Evolutionary conservation across 1,139 yeast species (phyloP).

Genomic region (Taiozyma sp.): DNA sequence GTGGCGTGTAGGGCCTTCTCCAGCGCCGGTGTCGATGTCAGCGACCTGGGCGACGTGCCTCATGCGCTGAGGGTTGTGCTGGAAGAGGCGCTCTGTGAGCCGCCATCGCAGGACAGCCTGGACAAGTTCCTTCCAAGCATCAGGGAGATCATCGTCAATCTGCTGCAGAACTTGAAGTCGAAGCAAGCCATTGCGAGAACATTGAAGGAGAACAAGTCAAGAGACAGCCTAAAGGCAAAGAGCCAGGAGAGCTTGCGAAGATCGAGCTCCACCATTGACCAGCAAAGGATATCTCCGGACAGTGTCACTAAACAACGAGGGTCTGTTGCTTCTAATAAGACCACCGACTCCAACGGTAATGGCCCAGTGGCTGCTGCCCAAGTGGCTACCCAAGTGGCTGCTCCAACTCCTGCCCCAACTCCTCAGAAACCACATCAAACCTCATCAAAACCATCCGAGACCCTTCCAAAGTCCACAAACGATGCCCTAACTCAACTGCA

Average conservation of each 20-base stretch:
- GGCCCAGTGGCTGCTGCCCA: background rate
- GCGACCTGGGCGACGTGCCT: conserved; percentile 78
- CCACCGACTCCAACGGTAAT: conserved; percentile 2
- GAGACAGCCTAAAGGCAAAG: conserved; percentile 21
- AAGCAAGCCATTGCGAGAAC: conserved; percentile 60
- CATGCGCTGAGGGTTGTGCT: conserved; percentile 65
- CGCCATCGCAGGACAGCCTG: conserved; percentile 79
- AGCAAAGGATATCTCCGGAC: background rate
- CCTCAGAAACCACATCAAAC: background rate
- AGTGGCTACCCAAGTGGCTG: background rate
- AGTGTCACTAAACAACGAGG: conserved; percentile 10
- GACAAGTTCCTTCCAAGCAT: conserved; percentile 82
- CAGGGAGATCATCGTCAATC: conserved; percentile 77
- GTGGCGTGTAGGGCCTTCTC: conserved; percentile 75
- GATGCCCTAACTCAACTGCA: conserved; percentile 77
- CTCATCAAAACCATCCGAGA: background rate
- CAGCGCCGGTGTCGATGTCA: conserved; percentile 62
- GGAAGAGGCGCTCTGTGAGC: conserved; percentile 83
- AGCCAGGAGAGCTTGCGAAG: conserved; percentile 3
- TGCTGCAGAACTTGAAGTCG: conserved; percentile 74
- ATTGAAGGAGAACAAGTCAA: conserved; percentile 26
- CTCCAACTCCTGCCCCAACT: background rate
- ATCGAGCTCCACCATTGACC: background rate
- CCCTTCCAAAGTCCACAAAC: conserved; percentile 13
- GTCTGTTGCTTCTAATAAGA: conserved; percentile 10